Base-by-base conservation (phyloP, 345 rosid species). In the Brassica carinata region DNA sequence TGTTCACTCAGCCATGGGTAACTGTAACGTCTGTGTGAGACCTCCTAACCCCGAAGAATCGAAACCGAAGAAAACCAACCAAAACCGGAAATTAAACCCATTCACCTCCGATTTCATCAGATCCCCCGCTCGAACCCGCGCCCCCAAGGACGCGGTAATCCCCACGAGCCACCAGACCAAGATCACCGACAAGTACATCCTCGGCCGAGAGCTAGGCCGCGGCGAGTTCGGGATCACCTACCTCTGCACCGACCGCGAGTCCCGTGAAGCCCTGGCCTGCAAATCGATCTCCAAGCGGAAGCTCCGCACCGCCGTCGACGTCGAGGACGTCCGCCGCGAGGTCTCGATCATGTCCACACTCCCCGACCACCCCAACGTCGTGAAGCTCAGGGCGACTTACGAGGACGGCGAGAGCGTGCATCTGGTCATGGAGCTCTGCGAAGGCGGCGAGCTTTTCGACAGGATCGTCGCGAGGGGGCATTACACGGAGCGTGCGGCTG, bases 401-500 rank as follows among this genome's bases (percentile, higher is more conserved):
- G 99, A 95, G 89, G 99, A 95, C 38, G 61, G 74, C 27, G 98
- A 95, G 81, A 92, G 92, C 65, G 99, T 95, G 59, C 96, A 92
- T 77, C 80, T 95, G 83, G 99, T 92, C 30, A 92, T 92, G 99
- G 99, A 95, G 87, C 86, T 95, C 31, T 95, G 99, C 26, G 98
- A 93, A 76, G 99, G 99, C 43, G 99, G 99, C 0, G 99, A 95
- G 86, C 88, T 95, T 34, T 95, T 95, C 11, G 99, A 95, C 72
- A 75, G 99, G 87, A 95, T 95, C 10, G 98, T 95, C 3, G 99
- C 99, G 1, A 89, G 98, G 68, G 98, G 99, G 11, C 99, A 93
- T 84, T 95, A 93, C 69, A 89, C 92, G 33, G 99, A 95, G 83
- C 86, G 98, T 30, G 99, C 99, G 0, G 98, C 99, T 27, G 98